Percentiles rank a stretch among this genome's conserved stretches.
Evolutionary conservation across 495 filamentous ascomycete genomes (phyloP).

Genomic region (Polyplosphaeria fusca): DNA sequence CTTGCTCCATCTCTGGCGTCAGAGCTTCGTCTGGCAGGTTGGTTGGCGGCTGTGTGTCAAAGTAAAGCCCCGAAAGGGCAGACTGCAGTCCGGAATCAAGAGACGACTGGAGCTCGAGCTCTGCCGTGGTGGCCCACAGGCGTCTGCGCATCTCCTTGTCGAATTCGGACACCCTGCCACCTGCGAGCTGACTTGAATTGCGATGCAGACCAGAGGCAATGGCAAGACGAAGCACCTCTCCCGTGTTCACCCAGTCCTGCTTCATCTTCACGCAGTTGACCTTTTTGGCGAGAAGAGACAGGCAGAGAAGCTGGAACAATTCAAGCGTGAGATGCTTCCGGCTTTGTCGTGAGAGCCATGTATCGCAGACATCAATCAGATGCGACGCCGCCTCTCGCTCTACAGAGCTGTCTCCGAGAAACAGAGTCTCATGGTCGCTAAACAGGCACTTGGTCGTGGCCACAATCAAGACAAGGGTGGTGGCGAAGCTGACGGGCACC

Average conservation of each 20-base stretch:
- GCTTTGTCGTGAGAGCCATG: conserved; percentile 42
- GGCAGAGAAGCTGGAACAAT: conserved; percentile 29
- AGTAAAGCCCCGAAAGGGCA: conserved; percentile 20
- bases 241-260: conserved; percentile 29
- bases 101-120: conserved; percentile 29
- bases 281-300: conserved; percentile 26
- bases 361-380: conserved; percentile 42
- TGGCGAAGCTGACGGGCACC: conserved; percentile 26
- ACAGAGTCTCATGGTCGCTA: conserved; percentile 14
- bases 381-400: conserved; percentile 41
- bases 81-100: conserved; percentile 25
- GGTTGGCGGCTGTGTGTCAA: conserved; percentile 19
- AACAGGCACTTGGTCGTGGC: conserved; percentile 27
- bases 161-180: conserved; percentile 15
- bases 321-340: conserved; percentile 38
- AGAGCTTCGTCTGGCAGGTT: conserved; percentile 24
- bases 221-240: conserved; percentile 23
- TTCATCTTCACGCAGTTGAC: conserved; percentile 31
- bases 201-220: conserved; percentile 29
- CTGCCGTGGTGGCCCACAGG: conserved; percentile 28
- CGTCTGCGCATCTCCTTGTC: conserved; percentile 29
- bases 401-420: conserved; percentile 43
- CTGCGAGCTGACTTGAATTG: conserved; percentile 11
- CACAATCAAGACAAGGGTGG: conserved; percentile 42
- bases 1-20: neutral